These are phyloP conservation scores for Pichia cactophila DNA, from an alignment of 1,139 yeast genomes.

Conservation along the genomic window DNA sequence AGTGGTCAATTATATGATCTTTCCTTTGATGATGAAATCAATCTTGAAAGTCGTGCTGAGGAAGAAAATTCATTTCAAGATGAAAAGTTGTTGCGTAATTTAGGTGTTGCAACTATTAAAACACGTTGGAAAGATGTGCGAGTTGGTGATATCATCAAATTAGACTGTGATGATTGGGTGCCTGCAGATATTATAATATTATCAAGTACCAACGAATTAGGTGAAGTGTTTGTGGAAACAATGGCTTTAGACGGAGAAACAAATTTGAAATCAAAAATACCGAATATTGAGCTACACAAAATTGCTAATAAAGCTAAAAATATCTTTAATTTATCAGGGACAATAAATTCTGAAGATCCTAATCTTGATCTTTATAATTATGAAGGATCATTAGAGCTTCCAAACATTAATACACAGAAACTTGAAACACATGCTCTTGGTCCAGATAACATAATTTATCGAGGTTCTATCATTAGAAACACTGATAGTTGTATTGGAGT, in stretches of 20 bases:
- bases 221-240: slow-evolving; percentile 82
- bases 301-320: slow-evolving; percentile 43
- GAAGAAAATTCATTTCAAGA: slow-evolving; percentile 21
- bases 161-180: slow-evolving; percentile 79
- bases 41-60: slow-evolving; percentile 5
- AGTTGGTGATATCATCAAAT: slow-evolving; percentile 76
- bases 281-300: slow-evolving; percentile 56
- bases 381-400: slow-evolving; percentile 57
- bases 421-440: slow-evolving; percentile 51
- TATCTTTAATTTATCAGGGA: slow-evolving; percentile 42
- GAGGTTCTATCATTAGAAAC: slow-evolving; percentile 86
- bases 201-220: slow-evolving; percentile 57
- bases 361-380: slow-evolving; percentile 85
- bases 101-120: slow-evolving; percentile 19
- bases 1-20: slow-evolving; percentile 21
- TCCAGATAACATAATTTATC: slow-evolving; percentile 71
- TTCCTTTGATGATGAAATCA: slow-evolving; percentile 14
- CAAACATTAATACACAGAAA: slow-evolving; percentile 24
- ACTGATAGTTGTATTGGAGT: slow-evolving; percentile 68
- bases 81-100: slow-evolving; percentile 12
- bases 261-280: slow-evolving; percentile 65
- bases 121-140: slow-evolving; percentile 65
- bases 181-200: slow-evolving; percentile 83
- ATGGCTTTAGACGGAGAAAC: slow-evolving; percentile 99
- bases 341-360: slow-evolving; percentile 78